phyloP scores from a whole-genome alignment of 129 eudicot genomes.

The Centella asiatica region DNA sequence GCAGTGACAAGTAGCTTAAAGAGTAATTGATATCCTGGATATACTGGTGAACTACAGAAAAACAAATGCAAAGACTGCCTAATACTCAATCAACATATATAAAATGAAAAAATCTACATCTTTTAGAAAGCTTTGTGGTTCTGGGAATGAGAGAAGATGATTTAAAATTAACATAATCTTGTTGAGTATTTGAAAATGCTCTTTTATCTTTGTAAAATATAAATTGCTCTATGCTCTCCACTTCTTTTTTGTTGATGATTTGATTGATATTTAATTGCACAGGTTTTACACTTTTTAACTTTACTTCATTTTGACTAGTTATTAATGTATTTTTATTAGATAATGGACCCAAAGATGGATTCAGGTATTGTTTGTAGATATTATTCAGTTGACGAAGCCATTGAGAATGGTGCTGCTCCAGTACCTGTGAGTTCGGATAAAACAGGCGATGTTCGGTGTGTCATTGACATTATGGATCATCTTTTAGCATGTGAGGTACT shows the following conservation, averaged over 20 bases:
- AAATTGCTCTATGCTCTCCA: no score
- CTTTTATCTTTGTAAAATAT: no score
- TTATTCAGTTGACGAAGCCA: conserved; percentile 93
- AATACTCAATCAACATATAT: no score
- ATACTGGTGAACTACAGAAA: not conserved
- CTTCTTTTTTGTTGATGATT: not conserved
- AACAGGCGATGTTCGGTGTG: conserved; percentile 54
- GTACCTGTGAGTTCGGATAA: conserved; percentile 70
- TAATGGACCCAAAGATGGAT: conserved; percentile 99
- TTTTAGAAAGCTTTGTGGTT: no score
- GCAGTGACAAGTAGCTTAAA: not conserved
- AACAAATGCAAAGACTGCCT: no score
- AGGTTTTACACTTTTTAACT: not conserved
- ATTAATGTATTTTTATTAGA: conserved; percentile 35
- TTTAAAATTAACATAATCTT: no score
- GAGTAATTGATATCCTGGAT: not conserved
- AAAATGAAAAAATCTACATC: no score
- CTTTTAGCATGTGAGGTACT: conserved; percentile 91
- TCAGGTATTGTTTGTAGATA: conserved; percentile 87
- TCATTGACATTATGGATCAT: conserved; percentile 87
- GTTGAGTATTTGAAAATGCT: no score
- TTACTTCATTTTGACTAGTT: not conserved
- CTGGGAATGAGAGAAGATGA: no score
- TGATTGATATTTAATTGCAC: not conserved
- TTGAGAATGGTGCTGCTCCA: conserved; percentile 94